phyloP scores from a whole-genome alignment of 148 eudicot genomes.

The Cornus suecica region DNA sequence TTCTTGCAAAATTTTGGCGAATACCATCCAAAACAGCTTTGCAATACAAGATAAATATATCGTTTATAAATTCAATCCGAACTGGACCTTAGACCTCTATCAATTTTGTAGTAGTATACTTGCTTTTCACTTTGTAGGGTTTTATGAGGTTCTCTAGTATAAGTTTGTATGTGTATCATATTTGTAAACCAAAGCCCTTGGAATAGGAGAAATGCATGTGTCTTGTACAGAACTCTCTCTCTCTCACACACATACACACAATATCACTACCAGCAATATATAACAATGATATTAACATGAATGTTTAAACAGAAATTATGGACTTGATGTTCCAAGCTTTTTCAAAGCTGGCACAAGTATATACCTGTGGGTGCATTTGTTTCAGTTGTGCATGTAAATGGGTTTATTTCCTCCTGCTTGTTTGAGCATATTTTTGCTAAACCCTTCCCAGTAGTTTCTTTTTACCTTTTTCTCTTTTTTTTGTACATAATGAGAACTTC shows the following conservation, averaged over 20 bases:
- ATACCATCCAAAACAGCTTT: too few species aligned
- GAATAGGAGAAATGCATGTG: not conserved
- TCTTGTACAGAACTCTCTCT: not conserved
- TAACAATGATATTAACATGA: not conserved
- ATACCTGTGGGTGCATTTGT: not conserved
- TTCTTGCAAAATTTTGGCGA: too few species aligned
- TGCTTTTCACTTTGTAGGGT: not conserved
- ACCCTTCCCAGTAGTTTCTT: too few species aligned
- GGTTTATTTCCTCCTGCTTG: too few species aligned
- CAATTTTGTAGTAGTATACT: not conserved
- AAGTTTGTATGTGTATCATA: not conserved
- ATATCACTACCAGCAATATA: not conserved
- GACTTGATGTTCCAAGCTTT: not conserved
- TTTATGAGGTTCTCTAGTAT: not conserved
- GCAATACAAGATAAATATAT: too few species aligned
- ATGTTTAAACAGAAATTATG: not conserved
- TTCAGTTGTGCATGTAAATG: too few species aligned
- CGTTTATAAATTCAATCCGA: too few species aligned
- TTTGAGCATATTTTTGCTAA: not conserved
- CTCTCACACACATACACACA: constrained; percentile 2
- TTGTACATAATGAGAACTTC: too few species aligned
- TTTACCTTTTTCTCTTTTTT: too few species aligned
- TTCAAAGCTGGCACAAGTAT: not conserved
- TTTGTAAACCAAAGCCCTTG: constrained; percentile 1
- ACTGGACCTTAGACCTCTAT: not conserved